Conservation (phyloP, 2,329 filamentous ascomycete genomes). For the Intubia oerlemansii region DNA sequence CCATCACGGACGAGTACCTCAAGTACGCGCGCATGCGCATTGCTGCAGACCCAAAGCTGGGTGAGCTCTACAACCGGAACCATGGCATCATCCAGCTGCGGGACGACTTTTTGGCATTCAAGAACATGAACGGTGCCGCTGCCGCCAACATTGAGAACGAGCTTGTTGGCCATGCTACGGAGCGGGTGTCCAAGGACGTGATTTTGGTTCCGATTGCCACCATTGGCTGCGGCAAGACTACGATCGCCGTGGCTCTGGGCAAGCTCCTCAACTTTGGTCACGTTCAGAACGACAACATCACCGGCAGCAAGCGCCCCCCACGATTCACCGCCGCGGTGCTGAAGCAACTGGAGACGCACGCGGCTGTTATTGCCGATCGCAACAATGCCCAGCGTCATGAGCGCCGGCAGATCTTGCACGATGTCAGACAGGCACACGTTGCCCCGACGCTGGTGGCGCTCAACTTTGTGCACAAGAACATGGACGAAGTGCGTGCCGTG, state of each 20-base stretch:
- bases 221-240: constrained; percentile 93
- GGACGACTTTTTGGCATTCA: constrained; percentile 66
- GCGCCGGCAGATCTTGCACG: constrained; percentile 66
- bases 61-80: constrained; percentile 57
- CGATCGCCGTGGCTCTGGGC: constrained; percentile 58
- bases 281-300: constrained; percentile 92
- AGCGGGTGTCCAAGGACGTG: constrained; percentile 42
- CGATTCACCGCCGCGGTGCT: constrained; percentile 55
- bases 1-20: constrained; percentile 83
- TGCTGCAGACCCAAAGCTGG: constrained; percentile 42
- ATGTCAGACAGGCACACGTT: constrained; percentile 39
- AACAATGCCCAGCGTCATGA: constrained; percentile 88
- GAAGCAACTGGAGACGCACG: constrained; percentile 37
- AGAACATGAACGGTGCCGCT: constrained; percentile 71
- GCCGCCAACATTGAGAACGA: constrained; percentile 58
- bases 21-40: constrained; percentile 59
- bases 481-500: constrained; percentile 50
- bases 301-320: constrained; percentile 53
- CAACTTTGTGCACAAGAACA: constrained; percentile 67
- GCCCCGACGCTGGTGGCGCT: constrained; percentile 60
- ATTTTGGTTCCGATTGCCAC: constrained; percentile 83
- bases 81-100: constrained; percentile 88
- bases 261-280: constrained; percentile 84
- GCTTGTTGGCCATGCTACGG: constrained; percentile 23
- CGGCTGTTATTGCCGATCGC: constrained; percentile 72